A percentile compares a stretch with the other conserved stretches of the same genome.
phyloP scores from a whole-genome alignment of 306 rosid genomes.

The Senna siamea region DNA sequence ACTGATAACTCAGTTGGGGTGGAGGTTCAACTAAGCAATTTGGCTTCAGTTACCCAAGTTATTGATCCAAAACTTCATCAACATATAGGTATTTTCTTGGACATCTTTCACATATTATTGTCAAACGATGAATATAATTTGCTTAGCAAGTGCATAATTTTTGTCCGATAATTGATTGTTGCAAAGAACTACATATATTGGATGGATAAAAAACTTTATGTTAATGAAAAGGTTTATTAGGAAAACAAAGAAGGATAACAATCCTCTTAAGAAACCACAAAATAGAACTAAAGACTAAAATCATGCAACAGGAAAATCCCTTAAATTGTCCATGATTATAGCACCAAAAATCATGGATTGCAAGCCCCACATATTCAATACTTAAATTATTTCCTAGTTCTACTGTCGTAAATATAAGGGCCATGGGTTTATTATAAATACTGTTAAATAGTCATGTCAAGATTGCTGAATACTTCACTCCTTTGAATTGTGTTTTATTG shows the following conservation, averaged over 20 bases:
- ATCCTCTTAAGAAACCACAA: slow-evolving; percentile 2
- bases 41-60: slow-evolving; percentile 93
- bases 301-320: too few relatives aligned
- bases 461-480: slow-evolving; percentile 23
- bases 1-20: slow-evolving; percentile 88
- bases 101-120: slow-evolving; percentile 30
- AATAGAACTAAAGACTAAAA: background rate
- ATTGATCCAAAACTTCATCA: slow-evolving; percentile 97
- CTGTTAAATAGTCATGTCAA: slow-evolving; percentile 6
- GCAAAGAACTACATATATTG: slow-evolving; percentile 16
- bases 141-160: slow-evolving; percentile 9
- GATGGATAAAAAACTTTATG: background rate
- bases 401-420: background rate
- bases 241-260: background rate
- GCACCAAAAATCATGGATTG: too few relatives aligned
- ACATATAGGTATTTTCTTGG: slow-evolving; percentile 75
- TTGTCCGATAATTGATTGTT: slow-evolving; percentile 16
- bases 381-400: background rate
- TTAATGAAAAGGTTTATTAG: background rate
- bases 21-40: slow-evolving; percentile 74
- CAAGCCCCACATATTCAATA: too few relatives aligned
- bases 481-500: background rate
- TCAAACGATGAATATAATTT: slow-evolving; percentile 32
- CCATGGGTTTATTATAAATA: background rate
- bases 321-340: too few relatives aligned